Evolutionary conservation across 495 filamentous ascomycete genomes (phyloP).

Genomic region (Penicillium lividum): DNA sequence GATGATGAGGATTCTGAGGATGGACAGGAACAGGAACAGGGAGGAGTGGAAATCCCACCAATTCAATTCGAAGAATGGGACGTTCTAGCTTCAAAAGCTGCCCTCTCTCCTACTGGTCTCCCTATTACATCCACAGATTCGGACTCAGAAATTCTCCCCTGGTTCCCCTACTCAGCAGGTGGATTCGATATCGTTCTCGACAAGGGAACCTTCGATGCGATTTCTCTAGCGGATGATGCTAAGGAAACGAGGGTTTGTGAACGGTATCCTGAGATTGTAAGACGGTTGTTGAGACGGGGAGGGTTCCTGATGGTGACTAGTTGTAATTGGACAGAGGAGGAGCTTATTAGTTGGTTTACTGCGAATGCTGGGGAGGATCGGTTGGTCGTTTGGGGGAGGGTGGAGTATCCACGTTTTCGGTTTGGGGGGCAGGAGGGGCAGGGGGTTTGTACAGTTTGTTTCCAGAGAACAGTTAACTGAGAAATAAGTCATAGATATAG

Average conservation of each 20-base stretch:
- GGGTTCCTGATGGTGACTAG: slow-evolving; percentile 84
- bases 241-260: slow-evolving; percentile 60
- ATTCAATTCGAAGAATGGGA: slow-evolving; percentile 76
- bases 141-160: slow-evolving; percentile 25
- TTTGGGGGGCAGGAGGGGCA: slow-evolving; percentile 87
- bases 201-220: slow-evolving; percentile 96
- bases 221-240: slow-evolving; percentile 67
- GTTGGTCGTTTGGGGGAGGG: slow-evolving; percentile 59
- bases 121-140: neutral
- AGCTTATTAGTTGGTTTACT: slow-evolving; percentile 76
- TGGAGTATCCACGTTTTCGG: slow-evolving; percentile 79
- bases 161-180: slow-evolving; percentile 34
- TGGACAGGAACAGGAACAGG: slow-evolving; percentile 1
- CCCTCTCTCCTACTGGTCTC: slow-evolving; percentile 29
- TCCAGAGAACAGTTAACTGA: slow-evolving; percentile 35
- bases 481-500: neutral
- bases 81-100: slow-evolving; percentile 56
- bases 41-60: too few species aligned
- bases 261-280: slow-evolving; percentile 67
- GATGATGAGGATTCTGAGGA: slow-evolving; percentile 27
- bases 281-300: slow-evolving; percentile 62
- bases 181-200: slow-evolving; percentile 89
- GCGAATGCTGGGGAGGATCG: slow-evolving; percentile 27
- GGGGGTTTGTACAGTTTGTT: slow-evolving; percentile 81
- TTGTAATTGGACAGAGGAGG: slow-evolving; percentile 96